Conservation (phyloP, 257 asterid species). For the Nicotiana sylvestris region DNA sequence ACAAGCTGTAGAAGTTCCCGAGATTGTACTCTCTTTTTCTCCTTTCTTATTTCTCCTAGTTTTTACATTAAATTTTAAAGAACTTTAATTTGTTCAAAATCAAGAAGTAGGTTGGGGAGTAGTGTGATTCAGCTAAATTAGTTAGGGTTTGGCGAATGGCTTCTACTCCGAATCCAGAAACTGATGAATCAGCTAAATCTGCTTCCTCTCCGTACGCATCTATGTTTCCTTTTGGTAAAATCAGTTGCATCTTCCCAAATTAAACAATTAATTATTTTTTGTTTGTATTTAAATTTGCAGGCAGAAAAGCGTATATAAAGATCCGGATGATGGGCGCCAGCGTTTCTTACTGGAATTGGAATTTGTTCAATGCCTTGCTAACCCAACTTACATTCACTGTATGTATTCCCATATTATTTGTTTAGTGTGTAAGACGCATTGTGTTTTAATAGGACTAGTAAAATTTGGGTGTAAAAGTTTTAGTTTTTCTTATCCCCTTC, state of each 20-base stretch:
- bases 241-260: background rate
- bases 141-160: constrained; percentile 14
- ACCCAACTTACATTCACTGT: constrained; percentile 89
- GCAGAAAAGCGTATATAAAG: constrained; percentile 49
- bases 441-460: background rate
- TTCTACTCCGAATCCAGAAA: constrained; percentile 30
- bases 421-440: background rate
- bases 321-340: constrained; percentile 94
- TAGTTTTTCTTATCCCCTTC: background rate
- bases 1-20: too few species aligned
- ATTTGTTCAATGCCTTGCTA: constrained; percentile 87
- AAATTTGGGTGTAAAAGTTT: background rate
- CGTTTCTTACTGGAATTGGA: constrained; percentile 87
- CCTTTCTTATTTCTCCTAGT: too few species aligned
- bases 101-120: too few species aligned
- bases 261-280: background rate
- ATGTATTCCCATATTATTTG: background rate
- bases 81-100: too few species aligned
- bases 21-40: too few species aligned
- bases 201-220: constrained; percentile 33
- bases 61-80: too few species aligned
- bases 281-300: constrained; percentile 27
- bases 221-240: background rate
- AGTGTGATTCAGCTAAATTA: too few species aligned
- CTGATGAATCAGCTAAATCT: constrained; percentile 31